Evolutionary conservation across 805 yeast species (phyloP).

Genomic region (Metschnikowia lochheadii): DNA sequence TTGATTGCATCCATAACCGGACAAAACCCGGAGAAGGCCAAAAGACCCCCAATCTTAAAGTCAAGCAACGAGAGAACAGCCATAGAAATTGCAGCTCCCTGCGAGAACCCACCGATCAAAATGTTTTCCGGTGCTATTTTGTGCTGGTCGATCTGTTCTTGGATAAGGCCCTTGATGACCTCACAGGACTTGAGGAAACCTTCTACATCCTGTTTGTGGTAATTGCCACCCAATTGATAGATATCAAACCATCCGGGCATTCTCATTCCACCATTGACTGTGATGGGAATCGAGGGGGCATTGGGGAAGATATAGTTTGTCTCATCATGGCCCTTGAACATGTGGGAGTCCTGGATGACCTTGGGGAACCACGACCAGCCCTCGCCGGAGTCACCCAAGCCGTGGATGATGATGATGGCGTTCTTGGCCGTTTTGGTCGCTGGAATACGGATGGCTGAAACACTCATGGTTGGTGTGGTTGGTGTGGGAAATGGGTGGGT

Average conservation of each 20-base stretch:
- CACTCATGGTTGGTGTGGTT: constrained; percentile 8
- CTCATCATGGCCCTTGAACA: constrained; percentile 46
- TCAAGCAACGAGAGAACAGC: constrained; percentile 54
- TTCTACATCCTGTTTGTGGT: constrained; percentile 44
- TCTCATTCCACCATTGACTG: constrained; percentile 57
- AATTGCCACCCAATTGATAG: constrained; percentile 46
- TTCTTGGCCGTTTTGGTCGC: constrained; percentile 35
- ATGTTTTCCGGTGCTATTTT: constrained; percentile 63
- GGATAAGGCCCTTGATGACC: constrained; percentile 41
- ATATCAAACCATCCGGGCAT: constrained; percentile 93
- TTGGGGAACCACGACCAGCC: constrained; percentile 88
- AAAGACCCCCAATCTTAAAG: constrained; percentile 69
- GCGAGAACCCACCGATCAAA: constrained; percentile 93
- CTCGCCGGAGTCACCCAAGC: constrained; percentile 84
- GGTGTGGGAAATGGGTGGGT: neutral
- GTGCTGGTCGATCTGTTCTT: constrained; percentile 46
- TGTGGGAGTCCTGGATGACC: constrained; percentile 41
- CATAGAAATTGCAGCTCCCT: constrained; percentile 81
- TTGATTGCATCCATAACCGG: constrained; percentile 27
- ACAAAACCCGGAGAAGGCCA: constrained; percentile 75
- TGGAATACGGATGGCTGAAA: constrained; percentile 26
- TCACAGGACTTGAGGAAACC: constrained; percentile 54
- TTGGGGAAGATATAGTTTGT: constrained; percentile 81
- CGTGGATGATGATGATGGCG: constrained; percentile 77
- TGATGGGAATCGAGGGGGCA: constrained; percentile 73